Conservation (phyloP, 495 filamentous ascomycete species). For the Thermochaetoides thermophila region DNA sequence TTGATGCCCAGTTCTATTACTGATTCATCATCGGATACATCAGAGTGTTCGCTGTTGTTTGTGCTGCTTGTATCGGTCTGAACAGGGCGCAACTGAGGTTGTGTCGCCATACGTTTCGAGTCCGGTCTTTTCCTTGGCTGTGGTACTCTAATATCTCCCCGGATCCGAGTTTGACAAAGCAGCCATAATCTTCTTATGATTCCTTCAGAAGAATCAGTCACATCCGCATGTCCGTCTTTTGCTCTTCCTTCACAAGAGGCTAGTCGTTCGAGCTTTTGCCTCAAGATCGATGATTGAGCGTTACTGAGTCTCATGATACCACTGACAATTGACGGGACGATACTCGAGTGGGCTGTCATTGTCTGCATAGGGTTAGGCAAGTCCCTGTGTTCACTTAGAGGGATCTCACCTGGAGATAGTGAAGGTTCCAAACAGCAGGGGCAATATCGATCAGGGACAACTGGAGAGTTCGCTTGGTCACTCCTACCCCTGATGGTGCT, state of each 20-base stretch:
- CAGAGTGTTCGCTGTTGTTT: neutral
- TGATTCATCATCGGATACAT: neutral
- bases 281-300: conserved; percentile 12
- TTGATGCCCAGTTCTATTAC: too few species aligned
- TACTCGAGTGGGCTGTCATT: conserved; percentile 12
- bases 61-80: too few species aligned
- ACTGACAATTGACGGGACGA: conserved; percentile 10
- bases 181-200: conserved; percentile 10
- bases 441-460: conserved; percentile 28
- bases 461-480: conserved; percentile 2
- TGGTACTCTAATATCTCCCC: conserved; percentile 3
- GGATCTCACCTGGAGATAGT: conserved; percentile 22
- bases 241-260: neutral
- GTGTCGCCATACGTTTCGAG: neutral
- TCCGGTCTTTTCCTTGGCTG: neutral
- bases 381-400: neutral
- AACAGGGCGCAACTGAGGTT: neutral
- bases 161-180: conserved; percentile 15
- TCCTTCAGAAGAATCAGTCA: conserved; percentile 1
- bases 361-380: conserved; percentile 6
- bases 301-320: conserved; percentile 12
- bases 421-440: conserved; percentile 30
- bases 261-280: conserved; percentile 10
- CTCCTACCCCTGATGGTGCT: conserved; percentile 11
- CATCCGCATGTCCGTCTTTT: neutral